Percentiles rank a stretch among this genome's conserved stretches.
phyloP scores from a whole-genome alignment of 352 stramenopile genomes.

The Phytopythium chamaehyphon region DNA sequence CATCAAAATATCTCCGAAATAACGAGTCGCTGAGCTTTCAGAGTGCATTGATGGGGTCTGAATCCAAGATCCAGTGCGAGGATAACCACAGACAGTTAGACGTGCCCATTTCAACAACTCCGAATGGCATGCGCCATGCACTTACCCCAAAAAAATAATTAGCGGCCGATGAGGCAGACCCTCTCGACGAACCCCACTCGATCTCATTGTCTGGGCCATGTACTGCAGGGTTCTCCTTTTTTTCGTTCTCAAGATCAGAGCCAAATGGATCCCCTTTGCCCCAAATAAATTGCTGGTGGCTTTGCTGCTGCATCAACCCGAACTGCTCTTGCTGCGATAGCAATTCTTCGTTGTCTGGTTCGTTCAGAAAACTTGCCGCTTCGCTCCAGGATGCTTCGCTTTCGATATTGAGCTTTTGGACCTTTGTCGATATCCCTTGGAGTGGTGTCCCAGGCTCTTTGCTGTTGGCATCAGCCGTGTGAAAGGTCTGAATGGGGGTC shows the following conservation, averaged over 20 bases:
- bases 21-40: background rate
- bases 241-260: background rate
- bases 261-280: background rate
- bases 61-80: background rate
- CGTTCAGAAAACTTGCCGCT: conserved; percentile 2
- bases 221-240: no score
- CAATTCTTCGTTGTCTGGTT: conserved; percentile 3
- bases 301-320: background rate
- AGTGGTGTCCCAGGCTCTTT: conserved; percentile 1
- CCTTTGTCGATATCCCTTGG: conserved; percentile 4
- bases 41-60: background rate
- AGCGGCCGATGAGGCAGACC: no score
- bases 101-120: no score
- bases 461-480: background rate
- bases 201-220: no score
- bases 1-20: conserved; percentile 4
- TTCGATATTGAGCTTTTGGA: conserved; percentile 7
- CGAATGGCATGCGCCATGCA: no score
- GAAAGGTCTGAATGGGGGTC: background rate
- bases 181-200: no score
- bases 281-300: background rate
- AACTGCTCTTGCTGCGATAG: background rate
- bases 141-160: no score
- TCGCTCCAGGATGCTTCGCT: conserved; percentile 3
- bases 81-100: no score